A percentile compares a stretch with the other conserved stretches of the same genome.
Conservation (phyloP, 1,284 basidiomycete genomes). For the Cutaneotrichosporon arboriforme region DNA sequence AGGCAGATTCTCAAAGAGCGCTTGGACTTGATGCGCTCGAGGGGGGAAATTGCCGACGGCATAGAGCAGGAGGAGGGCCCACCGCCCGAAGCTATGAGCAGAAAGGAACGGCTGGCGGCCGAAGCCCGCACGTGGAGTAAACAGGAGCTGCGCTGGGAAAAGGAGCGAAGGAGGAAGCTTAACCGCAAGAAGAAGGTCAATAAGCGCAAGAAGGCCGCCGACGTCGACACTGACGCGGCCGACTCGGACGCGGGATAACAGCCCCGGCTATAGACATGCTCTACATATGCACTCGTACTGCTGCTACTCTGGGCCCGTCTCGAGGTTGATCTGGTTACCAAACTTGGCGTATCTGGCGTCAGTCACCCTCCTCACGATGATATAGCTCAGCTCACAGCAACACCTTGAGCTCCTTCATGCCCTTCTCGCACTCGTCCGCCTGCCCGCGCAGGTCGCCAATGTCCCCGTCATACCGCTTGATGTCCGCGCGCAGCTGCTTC, state of each 20-base stretch:
- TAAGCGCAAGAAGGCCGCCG: constrained; percentile 27
- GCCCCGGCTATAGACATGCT: not conserved
- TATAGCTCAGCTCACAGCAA: constrained; percentile 50
- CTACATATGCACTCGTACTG: not conserved
- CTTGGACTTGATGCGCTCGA: constrained; percentile 34
- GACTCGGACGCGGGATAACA: not conserved
- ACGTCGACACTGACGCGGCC: constrained; percentile 4
- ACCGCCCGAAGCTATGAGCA: constrained; percentile 6
- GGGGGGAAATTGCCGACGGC: constrained; percentile 12
- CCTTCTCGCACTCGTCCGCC: constrained; percentile 66
- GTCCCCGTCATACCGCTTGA: constrained; percentile 57
- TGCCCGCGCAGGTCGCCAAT: constrained; percentile 56
- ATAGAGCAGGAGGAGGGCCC: not conserved
- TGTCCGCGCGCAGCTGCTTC: constrained; percentile 68
- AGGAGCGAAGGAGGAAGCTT: constrained; percentile 42
- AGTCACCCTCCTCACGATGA: not conserved
- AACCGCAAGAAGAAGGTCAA: constrained; percentile 45
- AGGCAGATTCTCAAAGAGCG: constrained; percentile 43
- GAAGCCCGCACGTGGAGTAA: constrained; percentile 27
- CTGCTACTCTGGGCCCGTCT: constrained; percentile 48
- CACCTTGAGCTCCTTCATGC: constrained; percentile 88
- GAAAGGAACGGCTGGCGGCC: constrained; percentile 20
- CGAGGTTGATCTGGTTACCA: constrained; percentile 85
- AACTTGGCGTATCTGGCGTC: constrained; percentile 71
- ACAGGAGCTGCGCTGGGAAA: constrained; percentile 42